Base-by-base conservation (phyloP, 495 filamentous ascomycete species). In the Neurospora sp. region DNA sequence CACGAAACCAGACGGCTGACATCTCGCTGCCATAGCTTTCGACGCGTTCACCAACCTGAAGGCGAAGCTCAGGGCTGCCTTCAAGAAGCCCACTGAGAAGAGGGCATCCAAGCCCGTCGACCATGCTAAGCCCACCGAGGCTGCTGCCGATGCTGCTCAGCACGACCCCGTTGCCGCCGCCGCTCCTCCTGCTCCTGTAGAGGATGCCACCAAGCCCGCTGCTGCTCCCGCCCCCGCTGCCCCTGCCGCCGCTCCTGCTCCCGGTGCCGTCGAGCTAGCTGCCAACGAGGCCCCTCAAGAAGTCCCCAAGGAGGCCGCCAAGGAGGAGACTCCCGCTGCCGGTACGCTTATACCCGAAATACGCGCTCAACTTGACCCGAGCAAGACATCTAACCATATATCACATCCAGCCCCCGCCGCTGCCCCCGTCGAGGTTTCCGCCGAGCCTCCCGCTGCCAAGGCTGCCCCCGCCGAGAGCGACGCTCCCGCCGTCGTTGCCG, bases 1-100 rank as follows among this genome's bases (percentile, higher is more conserved):
- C 27, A 3, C 27, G 27, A 65, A 61, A 65, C 14, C 53, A 35
- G 53, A 16, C 53, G 53, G 14, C 53, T 65, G 31, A 65, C 53
- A 35, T 70, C 5, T 41, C 35, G 7, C 41, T 17, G 38, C 39
- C 48, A 6, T 71, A 81, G 78, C 79, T 20, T 70, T 79, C 72
- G 70, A 71, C 37, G 77, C 80, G 6, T 70, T 81, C 70, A 77
- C 77, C 74, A 81, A 81, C 77, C 68, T 82, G 37, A 77, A 75
- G 72, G 74, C 71, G 22, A 81, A 80, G 79, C 76, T 82, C 69
- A 81, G 80, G 79, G 76, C 75, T 42, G 76, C 76, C 72, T 82
- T 82, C 77, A 80, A 76, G 75, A 79, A 73, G 73, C 76, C 73
- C 70, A 38, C 8, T 61, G 75, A 76, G 40, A 76, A 76, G 75